phyloP scores from a whole-genome alignment of 345 rosid genomes.

The Citropsis articulata region DNA sequence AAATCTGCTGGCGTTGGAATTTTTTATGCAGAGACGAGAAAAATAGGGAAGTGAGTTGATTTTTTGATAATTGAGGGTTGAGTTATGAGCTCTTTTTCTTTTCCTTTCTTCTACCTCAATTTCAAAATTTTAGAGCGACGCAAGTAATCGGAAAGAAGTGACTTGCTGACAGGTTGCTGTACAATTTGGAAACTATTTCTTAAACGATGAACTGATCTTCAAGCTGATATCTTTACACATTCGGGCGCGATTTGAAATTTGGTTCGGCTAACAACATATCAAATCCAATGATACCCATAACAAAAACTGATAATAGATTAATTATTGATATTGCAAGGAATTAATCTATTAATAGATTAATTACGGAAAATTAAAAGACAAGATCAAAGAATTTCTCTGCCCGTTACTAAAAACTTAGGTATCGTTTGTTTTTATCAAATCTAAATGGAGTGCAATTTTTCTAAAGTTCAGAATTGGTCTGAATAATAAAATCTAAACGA shows the following conservation, averaged over 20 bases:
- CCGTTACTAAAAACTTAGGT: neutral
- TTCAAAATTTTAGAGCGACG: neutral
- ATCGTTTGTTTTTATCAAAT: no score
- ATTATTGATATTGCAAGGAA: no score
- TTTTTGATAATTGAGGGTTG: no score
- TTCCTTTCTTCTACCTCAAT: neutral
- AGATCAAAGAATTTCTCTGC: conserved; percentile 10
- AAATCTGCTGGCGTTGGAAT: neutral
- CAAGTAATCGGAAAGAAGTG: neutral
- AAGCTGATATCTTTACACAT: neutral
- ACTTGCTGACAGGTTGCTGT: neutral
- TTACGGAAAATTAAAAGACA: neutral
- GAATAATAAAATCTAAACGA: no score
- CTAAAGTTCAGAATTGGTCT: no score
- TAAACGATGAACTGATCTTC: neutral
- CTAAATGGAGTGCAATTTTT: no score
- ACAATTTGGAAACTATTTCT: neutral
- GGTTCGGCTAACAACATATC: neutral
- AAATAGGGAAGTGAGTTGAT: neutral
- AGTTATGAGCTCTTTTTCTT: neutral
- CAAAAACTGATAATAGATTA: neutral
- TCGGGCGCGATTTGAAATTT: neutral
- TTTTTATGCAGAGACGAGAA: neutral
- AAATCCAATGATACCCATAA: no score
- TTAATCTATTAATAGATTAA: neutral